These are phyloP conservation scores for Carallia pectinifolia DNA, from an alignment of 345 rosid species.

Conservation along the genomic window DNA sequence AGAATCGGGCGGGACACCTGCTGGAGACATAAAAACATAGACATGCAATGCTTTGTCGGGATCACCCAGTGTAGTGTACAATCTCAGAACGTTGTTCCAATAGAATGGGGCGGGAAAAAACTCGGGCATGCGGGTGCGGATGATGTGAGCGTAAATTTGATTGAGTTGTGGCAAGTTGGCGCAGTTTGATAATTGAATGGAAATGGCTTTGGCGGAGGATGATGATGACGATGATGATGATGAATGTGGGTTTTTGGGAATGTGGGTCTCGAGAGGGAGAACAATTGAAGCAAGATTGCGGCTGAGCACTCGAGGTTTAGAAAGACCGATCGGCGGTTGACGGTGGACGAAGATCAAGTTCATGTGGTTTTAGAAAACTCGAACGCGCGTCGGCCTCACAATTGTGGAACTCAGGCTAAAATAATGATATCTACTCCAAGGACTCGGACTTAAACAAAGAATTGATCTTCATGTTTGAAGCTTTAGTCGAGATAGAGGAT, in stretches of 20 bases:
- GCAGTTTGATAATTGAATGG: slow-evolving; percentile 47
- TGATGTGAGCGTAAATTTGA: slow-evolving; percentile 49
- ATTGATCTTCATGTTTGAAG: too few species aligned
- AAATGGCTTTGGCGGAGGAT: slow-evolving; percentile 32
- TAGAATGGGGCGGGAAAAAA: slow-evolving; percentile 41
- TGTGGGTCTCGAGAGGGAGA: too few species aligned
- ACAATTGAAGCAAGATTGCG: slow-evolving; percentile 13
- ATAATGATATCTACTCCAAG: too few species aligned
- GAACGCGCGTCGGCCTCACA: too few species aligned
- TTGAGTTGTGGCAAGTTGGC: slow-evolving; percentile 38
- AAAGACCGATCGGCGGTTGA: neutral
- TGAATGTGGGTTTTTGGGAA: slow-evolving; percentile 5
- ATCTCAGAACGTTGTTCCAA: slow-evolving; percentile 73
- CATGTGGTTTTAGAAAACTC: too few species aligned
- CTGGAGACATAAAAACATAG: slow-evolving; percentile 53
- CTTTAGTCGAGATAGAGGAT: too few species aligned
- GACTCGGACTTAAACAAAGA: too few species aligned
- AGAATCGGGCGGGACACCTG: slow-evolving; percentile 56
- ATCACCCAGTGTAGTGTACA: slow-evolving; percentile 54
- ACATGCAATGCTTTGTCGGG: slow-evolving; percentile 47
- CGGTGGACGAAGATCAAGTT: too few species aligned
- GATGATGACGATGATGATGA: too few species aligned
- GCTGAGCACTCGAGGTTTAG: slow-evolving; percentile 2
- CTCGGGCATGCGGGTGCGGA: slow-evolving; percentile 45
- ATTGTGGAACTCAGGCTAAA: too few species aligned